Evolutionary conservation across 768 basidiomycete species (phyloP), one percentile per base, ranked within the genome.

Genomic region (Termitomyces bulborhizus): DNA sequence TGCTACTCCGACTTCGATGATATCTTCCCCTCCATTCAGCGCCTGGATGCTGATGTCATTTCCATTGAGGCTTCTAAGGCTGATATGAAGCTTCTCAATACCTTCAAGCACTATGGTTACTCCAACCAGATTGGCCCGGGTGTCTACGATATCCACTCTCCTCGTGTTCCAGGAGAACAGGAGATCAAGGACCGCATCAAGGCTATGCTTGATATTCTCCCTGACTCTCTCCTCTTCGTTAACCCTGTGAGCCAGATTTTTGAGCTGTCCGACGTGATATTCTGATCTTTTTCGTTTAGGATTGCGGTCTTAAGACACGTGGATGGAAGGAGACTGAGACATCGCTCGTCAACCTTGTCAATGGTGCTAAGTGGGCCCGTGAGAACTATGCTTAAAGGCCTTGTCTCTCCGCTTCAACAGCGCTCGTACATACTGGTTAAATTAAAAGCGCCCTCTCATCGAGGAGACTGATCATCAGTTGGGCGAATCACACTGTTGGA

Each of bases 121-220:
- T 89, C 91, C 55, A 96, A 94, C 80, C 86, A 92, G 76, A 98
- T 98, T 68, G 94, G 96, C 56, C 96, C 96, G 18, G 96, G 93
- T 82, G 93, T 97, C 68, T 97, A 97, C 69, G 95, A 98, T 71
- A 97, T 99, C 76, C 97, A 98, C 81, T 98, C 95, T 64, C 97
- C 97, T 60, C 94, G 97, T 84, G 91, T 99, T 60, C 97, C 97
- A 44, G 76, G 84, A 57, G 84, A 86, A 65, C 82, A 93, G 71
- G 97, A 99, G 78, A 94, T 98, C 77, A 88, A 86, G 77, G 88
- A 95, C 64, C 90, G 95, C 65, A 79, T 98, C 69, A 82, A 82
- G 71, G 72, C 84, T 61, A 93, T 96, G 83, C 83, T 92, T 63
- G 76, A 76, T 51, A 88, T 89, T 67, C 84, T 98, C 61, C 86